A percentile compares a stretch with the other conserved stretches of the same genome.
Conservation (phyloP, 2,329 filamentous ascomycete genomes). For the Moelleriella libera region DNA sequence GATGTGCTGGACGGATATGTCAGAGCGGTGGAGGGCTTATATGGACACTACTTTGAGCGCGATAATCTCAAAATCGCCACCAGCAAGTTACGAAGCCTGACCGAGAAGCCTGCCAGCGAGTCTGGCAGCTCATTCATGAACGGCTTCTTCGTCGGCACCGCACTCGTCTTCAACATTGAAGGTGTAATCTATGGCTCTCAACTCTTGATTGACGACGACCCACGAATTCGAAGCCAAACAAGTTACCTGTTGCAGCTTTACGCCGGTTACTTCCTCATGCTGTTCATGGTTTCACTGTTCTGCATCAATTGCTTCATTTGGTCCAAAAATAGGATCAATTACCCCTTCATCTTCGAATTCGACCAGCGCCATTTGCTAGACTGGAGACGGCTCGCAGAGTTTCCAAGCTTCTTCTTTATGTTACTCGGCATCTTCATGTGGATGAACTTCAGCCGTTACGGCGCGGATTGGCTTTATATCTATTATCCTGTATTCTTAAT, state of each 20-base stretch:
- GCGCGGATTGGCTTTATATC: conserved; percentile 53
- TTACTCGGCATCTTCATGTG: conserved; percentile 70
- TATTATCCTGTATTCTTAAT: conserved; percentile 82
- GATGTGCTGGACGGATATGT: conserved; percentile 73
- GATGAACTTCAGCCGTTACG: conserved; percentile 70
- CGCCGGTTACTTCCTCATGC: conserved; percentile 76
- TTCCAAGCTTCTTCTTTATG: conserved; percentile 74
- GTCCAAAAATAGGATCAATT: conserved; percentile 79
- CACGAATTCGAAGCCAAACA: conserved; percentile 34
- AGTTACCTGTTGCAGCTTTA: conserved; percentile 78
- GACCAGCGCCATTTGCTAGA: conserved; percentile 75
- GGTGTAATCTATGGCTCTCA: conserved; percentile 46
- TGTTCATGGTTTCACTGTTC: conserved; percentile 72
- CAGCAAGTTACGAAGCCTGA: conserved; percentile 68
- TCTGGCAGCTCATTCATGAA: conserved; percentile 45
- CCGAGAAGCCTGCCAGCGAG: conserved; percentile 40
- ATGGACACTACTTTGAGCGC: conserved; percentile 85
- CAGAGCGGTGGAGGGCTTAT: conserved; percentile 73
- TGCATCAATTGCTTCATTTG: conserved; percentile 75
- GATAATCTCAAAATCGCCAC: conserved; percentile 87
- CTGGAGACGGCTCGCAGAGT: conserved; percentile 77
- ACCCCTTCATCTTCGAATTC: conserved; percentile 93
- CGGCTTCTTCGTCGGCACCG: conserved; percentile 54
- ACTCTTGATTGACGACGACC: conserved; percentile 35
- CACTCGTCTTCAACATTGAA: conserved; percentile 50